Percentiles rank a stretch among this genome's conserved stretches.
Conservation (phyloP, 1,284 basidiomycete genomes). For the Apiotrichum brassicae region DNA sequence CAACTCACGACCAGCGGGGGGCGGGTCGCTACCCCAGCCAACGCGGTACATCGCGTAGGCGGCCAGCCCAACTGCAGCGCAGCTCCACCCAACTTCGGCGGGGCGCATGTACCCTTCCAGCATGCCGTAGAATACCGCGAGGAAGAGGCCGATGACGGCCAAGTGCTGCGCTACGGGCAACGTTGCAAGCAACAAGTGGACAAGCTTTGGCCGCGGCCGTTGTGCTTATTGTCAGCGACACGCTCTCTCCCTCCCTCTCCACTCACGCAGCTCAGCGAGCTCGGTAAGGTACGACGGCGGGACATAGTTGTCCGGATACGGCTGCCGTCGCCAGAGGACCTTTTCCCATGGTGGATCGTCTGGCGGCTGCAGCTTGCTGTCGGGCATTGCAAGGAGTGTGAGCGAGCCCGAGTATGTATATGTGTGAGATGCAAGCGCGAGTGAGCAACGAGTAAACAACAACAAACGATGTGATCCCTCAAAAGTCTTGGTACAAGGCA, state of each 20-base stretch:
- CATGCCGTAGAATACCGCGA: constrained; percentile 70
- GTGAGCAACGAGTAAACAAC: too few species aligned
- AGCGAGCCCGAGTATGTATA: too few species aligned
- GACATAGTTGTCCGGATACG: constrained; percentile 79
- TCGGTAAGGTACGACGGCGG: constrained; percentile 70
- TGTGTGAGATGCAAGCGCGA: too few species aligned
- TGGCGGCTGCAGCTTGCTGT: neutral
- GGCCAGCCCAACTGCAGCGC: constrained; percentile 59
- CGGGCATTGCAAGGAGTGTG: neutral
- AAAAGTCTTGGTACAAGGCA: too few species aligned
- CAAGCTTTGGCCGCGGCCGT: constrained; percentile 50
- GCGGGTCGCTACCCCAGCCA: constrained; percentile 6
- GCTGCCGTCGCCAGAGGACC: constrained; percentile 74
- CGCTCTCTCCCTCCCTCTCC: too few species aligned
- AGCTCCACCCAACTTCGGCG: constrained; percentile 61
- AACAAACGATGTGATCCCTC: too few species aligned
- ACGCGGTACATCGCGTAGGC: constrained; percentile 57
- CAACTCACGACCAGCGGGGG: constrained; percentile 8
- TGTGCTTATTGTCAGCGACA: constrained; percentile 22
- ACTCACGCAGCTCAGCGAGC: constrained; percentile 63
- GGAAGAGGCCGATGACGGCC: constrained; percentile 70
- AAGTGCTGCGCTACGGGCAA: constrained; percentile 81
- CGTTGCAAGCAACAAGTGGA: constrained; percentile 64
- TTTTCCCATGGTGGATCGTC: constrained; percentile 58
- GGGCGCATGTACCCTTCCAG: constrained; percentile 61